Base-by-base conservation (phyloP, 441 rosid species). In the Hura crepitans region DNA sequence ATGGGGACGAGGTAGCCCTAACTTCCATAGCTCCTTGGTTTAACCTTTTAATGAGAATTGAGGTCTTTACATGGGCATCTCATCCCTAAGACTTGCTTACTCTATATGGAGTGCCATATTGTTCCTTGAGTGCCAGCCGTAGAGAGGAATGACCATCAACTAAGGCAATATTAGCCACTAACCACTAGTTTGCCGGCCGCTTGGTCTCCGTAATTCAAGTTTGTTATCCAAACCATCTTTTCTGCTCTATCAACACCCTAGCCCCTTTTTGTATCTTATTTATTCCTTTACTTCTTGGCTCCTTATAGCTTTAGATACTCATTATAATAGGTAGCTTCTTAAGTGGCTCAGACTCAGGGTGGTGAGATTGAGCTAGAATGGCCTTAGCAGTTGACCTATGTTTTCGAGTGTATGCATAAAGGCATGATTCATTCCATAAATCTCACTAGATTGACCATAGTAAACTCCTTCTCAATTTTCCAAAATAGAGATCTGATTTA, bases 81-180 rank as follows among this genome's bases (percentile, higher is more conserved):
- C 35, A 56, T 54, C 60, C 17, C 4, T 56, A 56, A 56, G 35
- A 56, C 60, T 56, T 56, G 60, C 60, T 27, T 56, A n/a, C n/a
- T n/a, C n/a, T 53, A 13, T 53, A 22, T 53, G 13, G 28, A 53
- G 28, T 53, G 27, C 12, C 57, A 27, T 28, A 5, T 53, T 4
- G 57, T 22, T 53, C 57, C 57, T 22, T 8, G 28, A 53, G 57
- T 22, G 25, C 57, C 28, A 53, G 57, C 28, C 25, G 9, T 6
- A 51, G 56, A 51, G 56, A 51, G 25, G 46, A 59, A 59, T 59
- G 27, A n/a, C 43, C 64, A 59, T 59, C 64, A 18, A 59, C 45
- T 59, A 59, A 15, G 45, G 46, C 25, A 5, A 10, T 31, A 7
- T 59, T 59, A 23, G 45, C 43, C 43, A 59, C 45, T n/a, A 59